Conservation (phyloP, 768 basidiomycete genomes). For the Termitomyces sp. region DNA sequence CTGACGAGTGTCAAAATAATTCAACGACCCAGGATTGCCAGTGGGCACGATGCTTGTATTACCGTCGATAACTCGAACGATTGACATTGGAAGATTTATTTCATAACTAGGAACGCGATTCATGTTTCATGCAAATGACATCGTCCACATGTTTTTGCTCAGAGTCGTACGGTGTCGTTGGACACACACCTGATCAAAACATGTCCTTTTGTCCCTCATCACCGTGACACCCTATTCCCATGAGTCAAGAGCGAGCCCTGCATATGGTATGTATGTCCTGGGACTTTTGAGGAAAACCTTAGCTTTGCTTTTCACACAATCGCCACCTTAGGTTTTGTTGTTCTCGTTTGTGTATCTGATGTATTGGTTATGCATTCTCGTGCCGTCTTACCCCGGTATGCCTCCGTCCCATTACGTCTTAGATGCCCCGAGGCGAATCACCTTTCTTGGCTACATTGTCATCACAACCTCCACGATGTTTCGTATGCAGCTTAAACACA, state of each 20-base stretch:
- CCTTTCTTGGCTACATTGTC: neutral
- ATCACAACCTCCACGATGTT: neutral
- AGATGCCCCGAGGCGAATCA: neutral
- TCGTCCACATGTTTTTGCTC: constrained; percentile 16
- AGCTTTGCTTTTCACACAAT: too few species aligned
- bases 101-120: constrained; percentile 29
- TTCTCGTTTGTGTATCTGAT: too few species aligned
- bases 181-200: constrained; percentile 11
- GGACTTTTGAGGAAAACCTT: too few species aligned
- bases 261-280: too few species aligned
- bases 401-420: neutral
- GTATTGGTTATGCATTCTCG: too few species aligned
- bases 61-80: constrained; percentile 12
- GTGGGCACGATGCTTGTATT: constrained; percentile 19
- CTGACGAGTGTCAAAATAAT: constrained; percentile 17
- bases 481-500: neutral
- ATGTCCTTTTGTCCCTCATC: constrained; percentile 17
- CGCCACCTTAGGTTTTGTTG: too few species aligned
- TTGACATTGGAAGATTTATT: neutral
- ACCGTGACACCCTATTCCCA: constrained; percentile 18
- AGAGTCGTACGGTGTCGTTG: neutral
- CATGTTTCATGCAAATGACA: constrained; percentile 30
- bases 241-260: constrained; percentile 12
- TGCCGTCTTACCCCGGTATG: neutral
- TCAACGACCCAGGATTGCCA: constrained; percentile 45